These are phyloP conservation scores for Spinellus fusiger DNA, from an alignment of 192 early-diverging fungal genomes.

Conservation along the genomic window DNA sequence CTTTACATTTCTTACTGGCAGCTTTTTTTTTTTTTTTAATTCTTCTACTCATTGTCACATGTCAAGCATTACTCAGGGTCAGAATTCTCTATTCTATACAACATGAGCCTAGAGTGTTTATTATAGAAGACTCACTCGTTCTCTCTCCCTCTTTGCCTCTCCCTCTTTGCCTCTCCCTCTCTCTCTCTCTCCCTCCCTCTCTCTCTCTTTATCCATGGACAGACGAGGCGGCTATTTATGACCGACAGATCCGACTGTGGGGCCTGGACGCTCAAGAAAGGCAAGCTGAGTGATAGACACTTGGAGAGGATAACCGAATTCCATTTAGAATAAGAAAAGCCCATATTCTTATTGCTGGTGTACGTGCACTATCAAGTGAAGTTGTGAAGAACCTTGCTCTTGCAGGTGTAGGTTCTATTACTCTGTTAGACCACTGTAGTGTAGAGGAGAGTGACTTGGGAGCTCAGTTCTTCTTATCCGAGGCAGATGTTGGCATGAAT, in stretches of 20 bases:
- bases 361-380: constrained; percentile 75
- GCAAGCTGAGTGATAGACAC: constrained; percentile 29
- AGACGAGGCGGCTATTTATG: constrained; percentile 92
- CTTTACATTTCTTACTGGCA: no score
- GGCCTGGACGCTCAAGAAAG: constrained; percentile 87
- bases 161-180: no score
- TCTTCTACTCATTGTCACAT: no score
- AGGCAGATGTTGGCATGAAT: constrained; percentile 64
- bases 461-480: constrained; percentile 65
- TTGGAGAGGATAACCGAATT: constrained; percentile 50
- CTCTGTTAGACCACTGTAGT: constrained; percentile 53
- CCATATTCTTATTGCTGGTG: constrained; percentile 66
- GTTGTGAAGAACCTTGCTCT: constrained; percentile 90
- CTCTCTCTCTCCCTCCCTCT: no score
- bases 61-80: not conserved
- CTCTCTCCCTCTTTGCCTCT: no score
- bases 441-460: constrained; percentile 64
- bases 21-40: not conserved
- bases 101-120: not conserved
- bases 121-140: not conserved
- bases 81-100: not conserved
- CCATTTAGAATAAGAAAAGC: no score
- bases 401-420: constrained; percentile 76
- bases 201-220: no score
- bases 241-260: constrained; percentile 97